Evolutionary conservation across 352 stramenopile species (phyloP).

Genomic region (Globisporangium heterothallicum): DNA sequence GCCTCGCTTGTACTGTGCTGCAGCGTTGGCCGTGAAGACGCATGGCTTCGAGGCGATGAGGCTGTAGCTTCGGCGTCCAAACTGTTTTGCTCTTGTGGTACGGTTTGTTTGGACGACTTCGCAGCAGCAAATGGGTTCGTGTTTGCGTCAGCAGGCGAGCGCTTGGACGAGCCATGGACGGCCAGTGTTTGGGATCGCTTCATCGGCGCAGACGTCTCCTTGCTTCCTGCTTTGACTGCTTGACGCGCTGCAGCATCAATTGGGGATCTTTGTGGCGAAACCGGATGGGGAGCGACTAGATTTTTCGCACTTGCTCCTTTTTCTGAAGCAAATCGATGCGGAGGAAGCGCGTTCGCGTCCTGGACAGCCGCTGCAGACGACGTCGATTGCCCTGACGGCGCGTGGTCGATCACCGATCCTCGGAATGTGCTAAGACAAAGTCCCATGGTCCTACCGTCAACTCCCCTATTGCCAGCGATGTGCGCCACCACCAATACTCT

Average conservation of each 20-base stretch:
- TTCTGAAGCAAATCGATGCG: not conserved
- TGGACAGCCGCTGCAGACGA: no score
- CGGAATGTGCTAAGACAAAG: slow-evolving; percentile 12
- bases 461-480: no score
- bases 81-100: not conserved
- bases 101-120: not conserved
- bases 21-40: slow-evolving; percentile 14
- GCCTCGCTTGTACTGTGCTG: slow-evolving; percentile 18
- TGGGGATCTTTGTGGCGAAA: not conserved
- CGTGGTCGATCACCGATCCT: not conserved
- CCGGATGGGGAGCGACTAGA: slow-evolving; percentile 12
- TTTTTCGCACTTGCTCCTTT: slow-evolving; percentile 8
- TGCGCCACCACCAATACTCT: no score
- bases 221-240: not conserved
- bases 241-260: not conserved
- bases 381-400: not conserved
- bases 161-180: not conserved
- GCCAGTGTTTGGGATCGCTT: slow-evolving; percentile 3
- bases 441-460: slow-evolving; percentile 3
- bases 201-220: not conserved
- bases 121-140: not conserved
- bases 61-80: not conserved
- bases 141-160: not conserved
- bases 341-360: not conserved
- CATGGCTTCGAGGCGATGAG: slow-evolving; percentile 1